These are phyloP conservation scores for Beauveria sp. DNA, from an alignment of 2,329 filamentous ascomycete species.

Conservation along the genomic window DNA sequence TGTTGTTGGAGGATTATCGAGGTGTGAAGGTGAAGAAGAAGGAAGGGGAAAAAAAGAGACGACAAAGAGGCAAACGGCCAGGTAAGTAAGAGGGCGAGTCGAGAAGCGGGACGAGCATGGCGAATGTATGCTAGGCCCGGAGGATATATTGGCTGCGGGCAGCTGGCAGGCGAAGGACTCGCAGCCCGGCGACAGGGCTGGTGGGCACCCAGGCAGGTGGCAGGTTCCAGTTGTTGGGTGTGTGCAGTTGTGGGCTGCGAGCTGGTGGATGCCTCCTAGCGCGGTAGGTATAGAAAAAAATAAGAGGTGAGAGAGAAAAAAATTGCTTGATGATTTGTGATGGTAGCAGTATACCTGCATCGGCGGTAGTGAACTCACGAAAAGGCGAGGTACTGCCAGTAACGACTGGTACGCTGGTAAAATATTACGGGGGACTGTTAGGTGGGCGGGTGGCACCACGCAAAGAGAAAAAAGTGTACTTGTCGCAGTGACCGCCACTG, in stretches of 20 bases:
- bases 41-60: not conserved
- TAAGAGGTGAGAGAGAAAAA: not conserved
- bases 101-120: not conserved
- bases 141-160: slow-evolving; percentile 3
- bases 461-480: not conserved
- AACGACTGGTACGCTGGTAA: not conserved
- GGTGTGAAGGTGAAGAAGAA: not conserved
- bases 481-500: not conserved
- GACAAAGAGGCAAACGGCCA: not conserved
- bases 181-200: slow-evolving; percentile 1
- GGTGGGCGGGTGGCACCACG: slow-evolving; percentile 1
- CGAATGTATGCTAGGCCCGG: not conserved
- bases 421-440: not conserved
- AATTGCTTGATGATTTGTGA: not conserved
- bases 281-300: not conserved
- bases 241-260: not conserved
- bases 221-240: not conserved
- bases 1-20: not conserved
- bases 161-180: not conserved
- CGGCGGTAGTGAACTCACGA: not conserved
- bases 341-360: not conserved
- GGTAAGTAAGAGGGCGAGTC: slow-evolving; percentile 1
- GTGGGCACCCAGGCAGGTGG: not conserved
- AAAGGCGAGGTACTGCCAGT: not conserved
- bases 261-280: not conserved